Percentiles rank a stretch among this genome's conserved stretches.
Conservation (phyloP, 2,329 filamentous ascomycete genomes). For the Aspergillus sp. region DNA sequence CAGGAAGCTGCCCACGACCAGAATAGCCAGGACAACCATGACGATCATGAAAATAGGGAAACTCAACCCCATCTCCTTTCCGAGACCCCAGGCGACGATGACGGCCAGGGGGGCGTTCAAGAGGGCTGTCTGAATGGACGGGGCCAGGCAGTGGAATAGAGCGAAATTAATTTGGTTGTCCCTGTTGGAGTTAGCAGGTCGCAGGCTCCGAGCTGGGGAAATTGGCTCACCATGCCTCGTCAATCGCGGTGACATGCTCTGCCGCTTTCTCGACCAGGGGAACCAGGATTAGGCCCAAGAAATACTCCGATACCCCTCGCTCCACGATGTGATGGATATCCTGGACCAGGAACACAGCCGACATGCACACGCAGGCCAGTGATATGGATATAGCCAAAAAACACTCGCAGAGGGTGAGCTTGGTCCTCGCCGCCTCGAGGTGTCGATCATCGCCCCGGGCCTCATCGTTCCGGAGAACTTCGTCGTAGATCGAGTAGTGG, state of each 20-base stretch:
- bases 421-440: constrained; percentile 51
- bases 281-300: constrained; percentile 65
- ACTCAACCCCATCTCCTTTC: constrained; percentile 63
- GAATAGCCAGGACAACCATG: constrained; percentile 69
- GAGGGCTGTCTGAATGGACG: constrained; percentile 52
- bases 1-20: constrained; percentile 80
- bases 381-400: constrained; percentile 55
- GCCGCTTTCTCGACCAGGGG: constrained; percentile 76
- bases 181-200: constrained; percentile 14
- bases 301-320: constrained; percentile 46
- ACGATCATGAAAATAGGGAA: constrained; percentile 83
- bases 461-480: constrained; percentile 63
- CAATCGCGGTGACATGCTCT: constrained; percentile 73
- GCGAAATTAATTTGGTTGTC: constrained; percentile 65
- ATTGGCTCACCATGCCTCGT: constrained; percentile 63
- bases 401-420: constrained; percentile 67
- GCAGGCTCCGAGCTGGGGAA: background rate
- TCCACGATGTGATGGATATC: constrained; percentile 58
- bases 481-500: constrained; percentile 34
- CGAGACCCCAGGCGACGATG: constrained; percentile 71
- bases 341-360: constrained; percentile 63
- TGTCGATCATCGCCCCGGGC: constrained; percentile 50
- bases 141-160: constrained; percentile 50
- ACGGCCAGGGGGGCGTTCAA: constrained; percentile 79
- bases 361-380: constrained; percentile 60